Base-by-base conservation (phyloP, 768 basidiomycete genomes). In the Mycena sanguinolenta region DNA sequence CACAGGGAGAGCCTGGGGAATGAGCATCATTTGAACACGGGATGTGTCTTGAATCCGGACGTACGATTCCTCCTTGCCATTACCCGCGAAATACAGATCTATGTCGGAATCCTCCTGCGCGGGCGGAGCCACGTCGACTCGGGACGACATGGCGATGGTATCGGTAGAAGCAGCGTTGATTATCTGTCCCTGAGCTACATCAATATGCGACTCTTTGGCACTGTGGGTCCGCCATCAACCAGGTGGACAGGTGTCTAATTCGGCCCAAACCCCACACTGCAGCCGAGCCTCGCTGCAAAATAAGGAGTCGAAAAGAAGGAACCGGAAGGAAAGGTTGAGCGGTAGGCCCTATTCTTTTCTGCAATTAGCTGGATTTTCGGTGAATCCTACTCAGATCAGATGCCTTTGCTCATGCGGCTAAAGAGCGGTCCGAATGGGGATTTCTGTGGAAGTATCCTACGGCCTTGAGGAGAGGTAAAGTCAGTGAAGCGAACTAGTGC, bases 151-250 rank as follows among this genome's bases (percentile, higher is more conserved):
- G 39, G 28, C 36, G 42, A 49, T 36, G 53, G 63, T 58, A 39
- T 49, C 34, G 36, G 58, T 54, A 1, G 36, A 65, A 50, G 58
- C 42, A 38, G 53, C 44, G 64, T n/a, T 65, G 50, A 63, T 42
- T 54, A 52, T 42, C 28, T 6, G 39, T 21, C 13, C 32, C 34
- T 12, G 28, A 36, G 32, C 13, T 55, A 12, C 21, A 25, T 44
- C 39, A 49, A 34, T 49, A 23, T 64, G 42, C 34, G n/a, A 59
- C 19, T 16, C 55, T 65, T 65, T 70, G 69, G 32, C 52, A 21
- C 32, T 70, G 69, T 70, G 69, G 69, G 69, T 67, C 65, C 65
- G 21, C 42, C 54, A 59, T 66, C 50, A 67, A 34, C 6, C 32
- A 34, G 36, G 50, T 60, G 36, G 39, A 39, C 39, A 39, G 39